phyloP scores from a whole-genome alignment of 2,329 filamentous ascomycete genomes.

The Furcasterigmium sp. region DNA sequence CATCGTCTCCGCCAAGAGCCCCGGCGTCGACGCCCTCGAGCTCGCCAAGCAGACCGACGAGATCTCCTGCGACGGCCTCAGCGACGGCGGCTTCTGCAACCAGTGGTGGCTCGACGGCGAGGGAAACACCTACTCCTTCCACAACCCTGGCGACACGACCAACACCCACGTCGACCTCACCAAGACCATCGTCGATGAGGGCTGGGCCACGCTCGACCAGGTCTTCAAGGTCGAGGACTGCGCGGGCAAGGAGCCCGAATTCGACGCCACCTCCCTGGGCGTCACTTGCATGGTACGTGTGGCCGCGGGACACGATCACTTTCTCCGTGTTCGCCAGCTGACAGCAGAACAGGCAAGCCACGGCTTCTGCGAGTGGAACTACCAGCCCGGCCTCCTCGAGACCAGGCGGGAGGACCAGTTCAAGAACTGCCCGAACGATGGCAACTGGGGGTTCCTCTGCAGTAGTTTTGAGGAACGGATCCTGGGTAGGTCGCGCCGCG shows the following conservation, averaged over 20 bases:
- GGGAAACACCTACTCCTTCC: slow-evolving; percentile 17
- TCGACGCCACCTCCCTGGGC: slow-evolving; percentile 13
- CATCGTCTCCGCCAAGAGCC: slow-evolving; percentile 14
- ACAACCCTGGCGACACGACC: slow-evolving; percentile 15
- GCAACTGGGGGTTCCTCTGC: too few relatives aligned
- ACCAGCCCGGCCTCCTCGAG: too few relatives aligned
- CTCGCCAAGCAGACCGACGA: slow-evolving; percentile 10
- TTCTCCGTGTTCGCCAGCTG: neutral
- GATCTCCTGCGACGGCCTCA: slow-evolving; percentile 9
- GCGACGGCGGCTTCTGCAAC: slow-evolving; percentile 9
- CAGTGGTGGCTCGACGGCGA: slow-evolving; percentile 16
- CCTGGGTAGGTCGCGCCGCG: too few relatives aligned
- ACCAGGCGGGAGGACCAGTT: too few relatives aligned
- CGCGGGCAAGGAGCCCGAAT: slow-evolving; percentile 13
- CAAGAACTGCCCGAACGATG: too few relatives aligned
- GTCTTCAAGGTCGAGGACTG: slow-evolving; percentile 18
- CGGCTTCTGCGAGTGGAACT: slow-evolving; percentile 18
- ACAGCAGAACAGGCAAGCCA: slow-evolving; percentile 8
- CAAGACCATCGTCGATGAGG: slow-evolving; percentile 14
- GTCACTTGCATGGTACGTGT: slow-evolving; percentile 12
- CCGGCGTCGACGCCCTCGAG: slow-evolving; percentile 14
- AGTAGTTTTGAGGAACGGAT: too few relatives aligned
- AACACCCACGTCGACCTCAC: slow-evolving; percentile 16
- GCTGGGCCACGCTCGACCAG: slow-evolving; percentile 17
- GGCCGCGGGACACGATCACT: neutral